These are phyloP conservation scores for Fragaria iinumae DNA, from an alignment of 306 rosid genomes.

Conservation along the genomic window DNA sequence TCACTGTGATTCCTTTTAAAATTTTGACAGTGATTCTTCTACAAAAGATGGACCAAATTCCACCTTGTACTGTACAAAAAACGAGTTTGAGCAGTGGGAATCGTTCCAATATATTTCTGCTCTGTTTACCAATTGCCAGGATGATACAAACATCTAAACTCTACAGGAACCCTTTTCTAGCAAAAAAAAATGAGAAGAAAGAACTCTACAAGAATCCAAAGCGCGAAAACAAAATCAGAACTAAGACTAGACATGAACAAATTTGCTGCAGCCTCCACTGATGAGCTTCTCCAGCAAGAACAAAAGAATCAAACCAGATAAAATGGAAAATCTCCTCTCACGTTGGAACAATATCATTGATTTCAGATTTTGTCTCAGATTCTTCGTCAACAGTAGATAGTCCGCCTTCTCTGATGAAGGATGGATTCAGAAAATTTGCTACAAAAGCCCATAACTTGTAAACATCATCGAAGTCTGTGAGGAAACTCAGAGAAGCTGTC, in stretches of 20 bases:
- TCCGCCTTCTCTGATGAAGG: conserved; percentile 57
- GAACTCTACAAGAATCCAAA: conserved; percentile 48
- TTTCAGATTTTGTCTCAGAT: conserved; percentile 45
- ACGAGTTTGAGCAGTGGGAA: conserved; percentile 20
- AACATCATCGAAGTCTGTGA: conserved; percentile 89
- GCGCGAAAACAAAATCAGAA: conserved; percentile 39
- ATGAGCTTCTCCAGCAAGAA: conserved; percentile 28
- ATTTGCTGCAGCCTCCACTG: conserved; percentile 38
- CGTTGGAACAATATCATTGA: conserved; percentile 20
- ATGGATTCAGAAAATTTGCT: conserved; percentile 81
- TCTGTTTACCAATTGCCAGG: conserved; percentile 37
- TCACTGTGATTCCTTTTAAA: background rate
- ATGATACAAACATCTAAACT: conserved; percentile 48
- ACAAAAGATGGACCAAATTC: background rate
- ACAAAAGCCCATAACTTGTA: conserved; percentile 91
- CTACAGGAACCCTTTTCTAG: conserved; percentile 1
- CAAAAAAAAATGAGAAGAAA: background rate
- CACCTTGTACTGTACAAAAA: conserved; percentile 5
- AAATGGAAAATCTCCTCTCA: conserved; percentile 17
- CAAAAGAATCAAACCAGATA: conserved; percentile 27
- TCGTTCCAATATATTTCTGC: conserved; percentile 31
- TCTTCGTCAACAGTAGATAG: conserved; percentile 81
- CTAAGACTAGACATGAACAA: conserved; percentile 56
- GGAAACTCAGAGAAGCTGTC: conserved; percentile 83
- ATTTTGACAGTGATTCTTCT: background rate